Evolutionary conservation across 257 asterid species (phyloP).

Genomic region (Fraxinus anomala): DNA sequence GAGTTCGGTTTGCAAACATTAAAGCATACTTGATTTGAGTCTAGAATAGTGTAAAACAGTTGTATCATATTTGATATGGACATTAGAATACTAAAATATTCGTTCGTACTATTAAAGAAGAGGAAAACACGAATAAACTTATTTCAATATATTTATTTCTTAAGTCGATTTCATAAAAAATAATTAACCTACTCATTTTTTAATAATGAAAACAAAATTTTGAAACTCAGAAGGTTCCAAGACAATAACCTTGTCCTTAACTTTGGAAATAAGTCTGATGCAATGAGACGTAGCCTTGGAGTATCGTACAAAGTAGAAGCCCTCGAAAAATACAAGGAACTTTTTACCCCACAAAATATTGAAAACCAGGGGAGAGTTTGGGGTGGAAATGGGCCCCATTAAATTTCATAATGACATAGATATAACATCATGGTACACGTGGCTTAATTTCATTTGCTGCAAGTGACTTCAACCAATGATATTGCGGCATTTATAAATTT

Average conservation of each 20-base stretch:
- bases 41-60: too few species aligned
- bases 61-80: too few species aligned
- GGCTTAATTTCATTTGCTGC: slow-evolving; percentile 35
- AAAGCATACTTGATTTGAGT: too few species aligned
- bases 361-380: background rate
- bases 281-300: slow-evolving; percentile 5
- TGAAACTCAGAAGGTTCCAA: background rate
- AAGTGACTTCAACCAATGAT: slow-evolving; percentile 48
- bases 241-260: background rate
- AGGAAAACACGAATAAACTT: background rate
- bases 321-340: background rate
- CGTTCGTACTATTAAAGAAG: too few species aligned
- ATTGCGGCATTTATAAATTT: slow-evolving; percentile 49
- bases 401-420: slow-evolving; percentile 29
- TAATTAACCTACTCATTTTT: background rate
- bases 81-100: too few species aligned
- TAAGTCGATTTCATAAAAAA: background rate
- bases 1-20: too few species aligned
- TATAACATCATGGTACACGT: slow-evolving; percentile 43
- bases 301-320: slow-evolving; percentile 3
- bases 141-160: background rate
- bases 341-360: background rate
- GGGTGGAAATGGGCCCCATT: background rate
- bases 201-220: background rate
- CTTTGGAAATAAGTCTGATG: slow-evolving; percentile 1